Percentiles rank a stretch among this genome's conserved stretches.
phyloP scores from a whole-genome alignment of 2,329 filamentous ascomycete genomes.

The Zymoseptoria passerinii region DNA sequence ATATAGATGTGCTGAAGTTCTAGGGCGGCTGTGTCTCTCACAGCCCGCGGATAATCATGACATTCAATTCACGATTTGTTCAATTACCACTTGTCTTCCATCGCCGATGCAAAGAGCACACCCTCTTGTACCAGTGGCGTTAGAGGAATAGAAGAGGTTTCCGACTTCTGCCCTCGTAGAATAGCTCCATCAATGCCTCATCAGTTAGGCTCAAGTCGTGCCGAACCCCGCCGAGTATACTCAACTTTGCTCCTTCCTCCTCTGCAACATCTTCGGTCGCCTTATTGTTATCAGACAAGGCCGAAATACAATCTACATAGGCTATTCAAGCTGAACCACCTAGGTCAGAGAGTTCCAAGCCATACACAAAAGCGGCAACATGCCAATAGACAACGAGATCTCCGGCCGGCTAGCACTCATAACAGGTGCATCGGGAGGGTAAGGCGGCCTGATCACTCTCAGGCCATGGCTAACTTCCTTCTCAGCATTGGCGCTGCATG shows the following conservation, averaged over 20 bases:
- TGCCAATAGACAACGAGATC: slow-evolving; percentile 33
- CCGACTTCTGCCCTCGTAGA: background rate
- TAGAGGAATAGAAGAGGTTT: background rate
- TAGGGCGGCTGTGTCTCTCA: background rate
- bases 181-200: background rate
- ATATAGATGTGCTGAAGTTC: slow-evolving; percentile 18
- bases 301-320: no score
- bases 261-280: background rate
- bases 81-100: background rate
- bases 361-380: background rate
- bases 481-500: slow-evolving; percentile 53
- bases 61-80: background rate
- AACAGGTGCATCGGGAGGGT: slow-evolving; percentile 56
- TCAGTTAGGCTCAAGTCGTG: background rate
- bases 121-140: background rate
- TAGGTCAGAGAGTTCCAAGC: no score
- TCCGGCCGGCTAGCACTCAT: slow-evolving; percentile 49
- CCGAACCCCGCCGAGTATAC: background rate
- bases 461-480: background rate
- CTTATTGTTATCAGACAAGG: no score
- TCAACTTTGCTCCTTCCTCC: background rate
- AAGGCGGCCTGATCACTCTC: slow-evolving; percentile 12
- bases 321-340: no score
- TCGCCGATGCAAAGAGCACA: background rate
- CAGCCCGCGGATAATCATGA: background rate